Conservation (phyloP, 2,329 filamentous ascomycete genomes). For the Talaromyces pinophilus region DNA sequence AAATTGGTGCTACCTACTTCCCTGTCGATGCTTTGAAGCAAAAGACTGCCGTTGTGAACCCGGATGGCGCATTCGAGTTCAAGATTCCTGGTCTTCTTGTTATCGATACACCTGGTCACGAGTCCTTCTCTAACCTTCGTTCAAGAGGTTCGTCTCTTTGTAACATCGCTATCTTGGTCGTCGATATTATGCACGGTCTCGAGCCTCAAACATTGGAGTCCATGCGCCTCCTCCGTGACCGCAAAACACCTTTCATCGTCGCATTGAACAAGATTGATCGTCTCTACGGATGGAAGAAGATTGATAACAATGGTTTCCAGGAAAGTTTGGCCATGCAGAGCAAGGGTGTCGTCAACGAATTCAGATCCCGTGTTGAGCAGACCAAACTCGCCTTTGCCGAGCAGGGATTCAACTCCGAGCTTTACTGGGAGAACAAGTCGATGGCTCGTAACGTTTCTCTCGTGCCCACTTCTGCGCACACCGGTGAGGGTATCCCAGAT, state of each 20-base stretch:
- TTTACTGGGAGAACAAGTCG: slow-evolving; percentile 97
- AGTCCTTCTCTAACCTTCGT: slow-evolving; percentile 98
- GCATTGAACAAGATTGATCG: slow-evolving; percentile 99
- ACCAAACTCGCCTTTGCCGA: slow-evolving; percentile 94
- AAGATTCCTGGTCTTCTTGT: slow-evolving; percentile 95
- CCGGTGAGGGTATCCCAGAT: slow-evolving; percentile 98
- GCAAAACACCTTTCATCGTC: slow-evolving; percentile 97
- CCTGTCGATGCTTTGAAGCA: slow-evolving; percentile 87
- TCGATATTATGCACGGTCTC: slow-evolving; percentile 99
- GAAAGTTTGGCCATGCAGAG: slow-evolving; percentile 87
- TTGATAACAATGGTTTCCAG: slow-evolving; percentile 97
- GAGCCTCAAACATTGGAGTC: slow-evolving; percentile 97
- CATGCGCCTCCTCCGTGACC: slow-evolving; percentile 87
- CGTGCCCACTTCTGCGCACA: slow-evolving; percentile 94
- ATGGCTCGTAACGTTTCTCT: slow-evolving; percentile 95
- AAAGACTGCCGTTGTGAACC: slow-evolving; percentile 93
- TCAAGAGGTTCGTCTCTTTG: slow-evolving; percentile 97
- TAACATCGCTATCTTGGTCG: slow-evolving; percentile 98
- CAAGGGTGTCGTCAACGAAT: slow-evolving; percentile 92
- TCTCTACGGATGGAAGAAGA: slow-evolving; percentile 98
- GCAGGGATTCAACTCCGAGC: slow-evolving; percentile 95
- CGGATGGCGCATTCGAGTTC: slow-evolving; percentile 86
- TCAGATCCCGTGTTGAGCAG: slow-evolving; percentile 82
- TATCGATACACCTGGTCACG: slow-evolving; percentile 98
- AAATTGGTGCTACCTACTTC: slow-evolving; percentile 99